Evolutionary conservation across 1,284 basidiomycete species (phyloP), one percentile per base, ranked within the genome.

Genomic region (Ceratobasidium sp.): DNA sequence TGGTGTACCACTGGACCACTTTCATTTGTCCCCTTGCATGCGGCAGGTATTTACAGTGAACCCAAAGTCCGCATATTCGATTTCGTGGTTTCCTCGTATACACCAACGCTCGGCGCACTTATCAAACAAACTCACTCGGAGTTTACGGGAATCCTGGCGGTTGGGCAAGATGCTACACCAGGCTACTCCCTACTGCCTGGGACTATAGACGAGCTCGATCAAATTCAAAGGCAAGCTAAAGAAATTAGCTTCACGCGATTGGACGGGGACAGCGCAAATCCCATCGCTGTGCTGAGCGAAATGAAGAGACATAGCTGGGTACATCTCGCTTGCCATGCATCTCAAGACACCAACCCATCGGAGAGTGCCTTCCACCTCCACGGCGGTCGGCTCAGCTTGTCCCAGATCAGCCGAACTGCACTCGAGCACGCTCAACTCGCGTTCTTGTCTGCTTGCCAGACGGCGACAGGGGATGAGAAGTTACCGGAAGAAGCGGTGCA

Each of bases 381-480:
- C 6, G 71, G 64, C 29, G 61, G 54, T 22, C 51, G 19, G 13
- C 52, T 70, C 15, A 70, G 22, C 15, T 13, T 74, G 6, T 43
- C 59, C 1, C 11, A 5, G n/a, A 49, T 74, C 62, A 74, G 19
- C 29, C 19, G 8, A 49, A 43, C n/a, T 13, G 6, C 54, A 34
- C n/a, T 62, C 19, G 29, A 25, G 25, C 13, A 43, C 29, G 43
- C 25, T 17, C 37, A 49, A 17, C 46, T 74, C 22, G 71, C 71
- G 29, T 46, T 74, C 40, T 46, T 74, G 19, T 74, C 71, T 2
- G 71, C 71, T 6, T 74, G 71, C 46, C 71, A 74, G 34, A 61
- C 57, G 1, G 71, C 71, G 1, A 43, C 13, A 46, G 54, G 71
- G 4, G 59, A 62, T 40, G 19, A 32, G 57, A n/a, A 37, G 8